A percentile compares a stretch with the other conserved stretches of the same genome.
phyloP scores from a whole-genome alignment of 768 basidiomycete species.

The Plicaturopsis crispa region DNA sequence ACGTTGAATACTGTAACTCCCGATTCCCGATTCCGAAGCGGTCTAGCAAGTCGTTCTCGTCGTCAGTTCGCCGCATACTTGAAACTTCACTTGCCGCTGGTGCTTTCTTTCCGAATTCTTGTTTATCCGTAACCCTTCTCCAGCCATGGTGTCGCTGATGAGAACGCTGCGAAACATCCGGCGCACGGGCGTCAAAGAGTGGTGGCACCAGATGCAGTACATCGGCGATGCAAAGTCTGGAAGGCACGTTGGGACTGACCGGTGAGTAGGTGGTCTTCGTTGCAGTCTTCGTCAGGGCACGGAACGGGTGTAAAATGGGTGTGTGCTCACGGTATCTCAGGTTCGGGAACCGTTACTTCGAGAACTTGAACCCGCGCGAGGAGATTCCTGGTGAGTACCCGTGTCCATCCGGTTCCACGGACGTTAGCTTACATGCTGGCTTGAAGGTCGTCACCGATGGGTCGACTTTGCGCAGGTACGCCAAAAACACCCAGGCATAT shows the following conservation, averaged over 20 bases:
- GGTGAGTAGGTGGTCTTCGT: constrained; percentile 45
- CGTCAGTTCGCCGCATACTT: too few species aligned
- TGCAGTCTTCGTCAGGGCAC: background rate
- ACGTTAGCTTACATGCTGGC: background rate
- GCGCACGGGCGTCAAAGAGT: constrained; percentile 72
- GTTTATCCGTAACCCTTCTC: too few species aligned
- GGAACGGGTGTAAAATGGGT: constrained; percentile 5
- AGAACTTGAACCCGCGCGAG: constrained; percentile 82
- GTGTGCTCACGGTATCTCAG: constrained; percentile 28
- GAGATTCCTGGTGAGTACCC: constrained; percentile 75
- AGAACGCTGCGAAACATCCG: constrained; percentile 74
- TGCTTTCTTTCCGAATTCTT: too few species aligned
- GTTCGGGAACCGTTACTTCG: constrained; percentile 92
- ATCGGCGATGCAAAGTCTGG: constrained; percentile 94
- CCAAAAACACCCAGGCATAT: constrained; percentile 2
- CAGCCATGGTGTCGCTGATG: constrained; percentile 58
- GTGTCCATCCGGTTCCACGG: background rate
- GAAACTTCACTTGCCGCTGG: too few species aligned
- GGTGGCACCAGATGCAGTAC: constrained; percentile 89
- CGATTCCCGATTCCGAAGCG: too few species aligned
- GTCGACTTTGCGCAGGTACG: constrained; percentile 85
- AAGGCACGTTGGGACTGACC: constrained; percentile 65
- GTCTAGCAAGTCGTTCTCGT: too few species aligned
- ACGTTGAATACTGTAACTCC: too few species aligned
- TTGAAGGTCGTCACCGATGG: constrained; percentile 89